These are phyloP conservation scores for Aspergillus ochraceoroseus DNA, from an alignment of 2,329 filamentous ascomycete genomes.

Conservation along the genomic window DNA sequence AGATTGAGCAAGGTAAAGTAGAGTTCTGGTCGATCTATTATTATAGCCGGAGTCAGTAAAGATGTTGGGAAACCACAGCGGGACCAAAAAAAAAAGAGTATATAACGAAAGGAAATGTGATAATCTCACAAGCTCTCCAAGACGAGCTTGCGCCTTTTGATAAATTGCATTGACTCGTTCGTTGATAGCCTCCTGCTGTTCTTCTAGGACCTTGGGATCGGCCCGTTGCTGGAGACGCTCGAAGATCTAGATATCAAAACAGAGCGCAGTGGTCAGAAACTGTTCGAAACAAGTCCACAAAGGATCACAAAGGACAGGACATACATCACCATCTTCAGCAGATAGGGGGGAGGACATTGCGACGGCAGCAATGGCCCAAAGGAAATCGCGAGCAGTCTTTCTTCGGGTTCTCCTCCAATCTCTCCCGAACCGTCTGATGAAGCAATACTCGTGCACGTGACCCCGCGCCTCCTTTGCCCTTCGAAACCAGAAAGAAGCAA, in stretches of 20 bases:
- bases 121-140: constrained; percentile 58
- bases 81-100: background rate
- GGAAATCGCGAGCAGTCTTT: constrained; percentile 14
- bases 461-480: constrained; percentile 8
- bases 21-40: constrained; percentile 71
- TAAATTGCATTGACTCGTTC: constrained; percentile 55
- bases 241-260: constrained; percentile 32
- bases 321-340: constrained; percentile 42
- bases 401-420: constrained; percentile 14
- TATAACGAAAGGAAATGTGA: background rate
- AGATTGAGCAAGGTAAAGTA: constrained; percentile 80
- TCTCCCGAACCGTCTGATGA: constrained; percentile 21
- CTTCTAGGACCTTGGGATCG: constrained; percentile 56
- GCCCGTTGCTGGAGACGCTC: constrained; percentile 46
- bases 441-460: constrained; percentile 24
- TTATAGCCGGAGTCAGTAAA: constrained; percentile 15
- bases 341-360: constrained; percentile 44
- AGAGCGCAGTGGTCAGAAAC: constrained; percentile 13
- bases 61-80: constrained; percentile 1
- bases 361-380: constrained; percentile 33
- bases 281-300: background rate
- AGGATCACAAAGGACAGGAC: constrained; percentile 1
- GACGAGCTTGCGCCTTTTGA: constrained; percentile 58
- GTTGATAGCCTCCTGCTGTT: constrained; percentile 57
- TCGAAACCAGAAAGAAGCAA: constrained; percentile 1